These are phyloP conservation scores for Leptoxyphium fumago DNA, from an alignment of 2,329 filamentous ascomycete species.

Conservation along the genomic window DNA sequence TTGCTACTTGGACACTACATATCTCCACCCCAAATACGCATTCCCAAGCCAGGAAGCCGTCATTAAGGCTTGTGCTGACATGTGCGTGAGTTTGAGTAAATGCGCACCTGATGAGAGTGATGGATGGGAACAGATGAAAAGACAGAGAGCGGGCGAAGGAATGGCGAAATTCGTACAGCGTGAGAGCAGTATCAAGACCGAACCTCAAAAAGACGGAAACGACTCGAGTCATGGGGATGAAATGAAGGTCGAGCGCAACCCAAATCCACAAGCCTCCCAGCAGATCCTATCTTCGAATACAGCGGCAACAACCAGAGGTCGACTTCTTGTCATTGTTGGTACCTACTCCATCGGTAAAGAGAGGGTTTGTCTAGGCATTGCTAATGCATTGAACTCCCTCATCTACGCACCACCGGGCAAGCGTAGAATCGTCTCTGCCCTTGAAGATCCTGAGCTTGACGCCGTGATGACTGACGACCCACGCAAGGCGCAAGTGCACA, in stretches of 20 bases:
- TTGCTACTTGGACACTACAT: constrained; percentile 95
- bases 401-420: constrained; percentile 80
- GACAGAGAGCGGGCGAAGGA: constrained; percentile 38
- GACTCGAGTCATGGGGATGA: constrained; percentile 19
- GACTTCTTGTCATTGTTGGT: constrained; percentile 80
- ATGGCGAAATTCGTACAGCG: constrained; percentile 49
- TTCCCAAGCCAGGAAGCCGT: constrained; percentile 85
- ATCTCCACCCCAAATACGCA: constrained; percentile 86
- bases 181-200: constrained; percentile 15
- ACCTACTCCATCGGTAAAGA: constrained; percentile 99
- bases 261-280: constrained; percentile 12
- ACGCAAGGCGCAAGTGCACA: constrained; percentile 81
- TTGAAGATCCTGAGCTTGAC: constrained; percentile 72
- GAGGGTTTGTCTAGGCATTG: constrained; percentile 84
- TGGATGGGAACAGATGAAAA: constrained; percentile 42
- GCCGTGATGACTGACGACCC: constrained; percentile 67
- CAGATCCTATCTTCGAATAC: constrained; percentile 14
- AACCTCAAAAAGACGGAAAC: constrained; percentile 24
- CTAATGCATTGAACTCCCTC: constrained; percentile 68
- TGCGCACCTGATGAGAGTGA: constrained; percentile 44
- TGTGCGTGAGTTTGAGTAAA: constrained; percentile 66
- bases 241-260: constrained; percentile 19
- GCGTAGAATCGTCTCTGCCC: constrained; percentile 65
- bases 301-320: constrained; percentile 36
- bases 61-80: constrained; percentile 70